These are phyloP conservation scores for Lathyrus aphaca DNA, from an alignment of 306 rosid species.

Conservation along the genomic window DNA sequence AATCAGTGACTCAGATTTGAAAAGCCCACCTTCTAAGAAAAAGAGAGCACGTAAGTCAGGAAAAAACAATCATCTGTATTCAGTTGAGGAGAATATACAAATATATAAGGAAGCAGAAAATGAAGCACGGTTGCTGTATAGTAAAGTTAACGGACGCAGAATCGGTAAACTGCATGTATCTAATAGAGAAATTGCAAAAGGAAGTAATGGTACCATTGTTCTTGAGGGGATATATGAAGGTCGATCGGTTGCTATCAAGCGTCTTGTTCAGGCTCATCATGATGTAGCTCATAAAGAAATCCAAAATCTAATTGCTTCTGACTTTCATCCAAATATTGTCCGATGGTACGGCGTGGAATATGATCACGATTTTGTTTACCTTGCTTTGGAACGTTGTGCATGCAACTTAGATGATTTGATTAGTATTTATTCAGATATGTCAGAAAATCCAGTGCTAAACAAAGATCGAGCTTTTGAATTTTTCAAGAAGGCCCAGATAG, in stretches of 20 bases:
- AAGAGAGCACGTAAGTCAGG: conserved; percentile 55
- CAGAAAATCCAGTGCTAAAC: conserved; percentile 20
- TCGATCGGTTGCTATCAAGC: conserved; percentile 82
- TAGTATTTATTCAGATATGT: conserved; percentile 44
- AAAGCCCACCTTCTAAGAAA: conserved; percentile 50
- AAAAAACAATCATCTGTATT: conserved; percentile 39
- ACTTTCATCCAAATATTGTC: conserved; percentile 80
- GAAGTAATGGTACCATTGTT: conserved; percentile 85
- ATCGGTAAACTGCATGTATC: conserved; percentile 72
- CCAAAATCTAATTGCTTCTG: conserved; percentile 78
- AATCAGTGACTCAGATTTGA: conserved; percentile 40
- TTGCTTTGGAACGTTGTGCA: conserved; percentile 75
- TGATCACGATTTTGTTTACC: conserved; percentile 83
- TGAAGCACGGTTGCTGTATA: conserved; percentile 37
- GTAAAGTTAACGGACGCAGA: conserved; percentile 56
- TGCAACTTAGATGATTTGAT: conserved; percentile 74
- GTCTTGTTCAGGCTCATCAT: conserved; percentile 82
- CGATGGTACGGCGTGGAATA: conserved; percentile 82
- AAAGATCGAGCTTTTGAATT: conserved; percentile 40
- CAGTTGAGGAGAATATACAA: conserved; percentile 39
- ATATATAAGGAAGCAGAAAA: conserved; percentile 31
- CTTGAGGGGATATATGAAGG: conserved; percentile 83
- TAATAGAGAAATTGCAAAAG: conserved; percentile 72
- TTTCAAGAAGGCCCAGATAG: conserved; percentile 42
- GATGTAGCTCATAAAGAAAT: conserved; percentile 75